Base-by-base conservation (phyloP, 192 early-diverging fungal genomes). In the Lobosporangium transversale region DNA sequence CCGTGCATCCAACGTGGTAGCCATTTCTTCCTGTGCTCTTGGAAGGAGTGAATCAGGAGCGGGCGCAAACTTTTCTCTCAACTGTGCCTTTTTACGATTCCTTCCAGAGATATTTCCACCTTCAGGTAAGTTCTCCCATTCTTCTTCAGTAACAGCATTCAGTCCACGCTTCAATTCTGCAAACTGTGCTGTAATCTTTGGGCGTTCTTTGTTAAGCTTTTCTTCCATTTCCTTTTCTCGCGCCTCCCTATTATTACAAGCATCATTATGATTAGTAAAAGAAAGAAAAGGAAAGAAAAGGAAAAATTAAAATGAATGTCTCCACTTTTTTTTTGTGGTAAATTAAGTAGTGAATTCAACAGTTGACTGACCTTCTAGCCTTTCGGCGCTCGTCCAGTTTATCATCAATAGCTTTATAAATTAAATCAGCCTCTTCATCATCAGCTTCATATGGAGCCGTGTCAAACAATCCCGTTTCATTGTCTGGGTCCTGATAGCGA, bases 351-450 rank as follows among this genome's bases (percentile, higher is more conserved):
- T n/a, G n/a, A n/a, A n/a, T n/a, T n/a, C n/a, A n/a, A n/a, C n/a
- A n/a, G n/a, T n/a, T n/a, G n/a, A n/a, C n/a, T 44, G 56, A 81
- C 80, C 80, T 83, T 65, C 92, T 68, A 1, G 83, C 86, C 51
- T 89, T 87, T 36, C 94, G 84, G 29, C 95, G 83, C 58, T 95
- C 91, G 58, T 97, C 94, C 93, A 97, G 94, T 58, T 93, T 92
- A 15, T 80, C 80, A 53, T 98, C 98, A 48, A 99, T 91, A 45
- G 88, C 81, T 20, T 92, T 91, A 80, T 93, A 99, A 12, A 99
- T 92, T 51, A 85, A 79, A 68, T 99, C 98, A 1, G 98, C 98
- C 70, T 99, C 98, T 70, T 97, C 96, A 68, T 99, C 98, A 64
- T 98, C 97, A 20, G 89, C 92, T 49, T 97, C 98, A 62, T 98